Conservation (phyloP, 164 flowering plant genomes). For the Macadamia tetraphylla region DNA sequence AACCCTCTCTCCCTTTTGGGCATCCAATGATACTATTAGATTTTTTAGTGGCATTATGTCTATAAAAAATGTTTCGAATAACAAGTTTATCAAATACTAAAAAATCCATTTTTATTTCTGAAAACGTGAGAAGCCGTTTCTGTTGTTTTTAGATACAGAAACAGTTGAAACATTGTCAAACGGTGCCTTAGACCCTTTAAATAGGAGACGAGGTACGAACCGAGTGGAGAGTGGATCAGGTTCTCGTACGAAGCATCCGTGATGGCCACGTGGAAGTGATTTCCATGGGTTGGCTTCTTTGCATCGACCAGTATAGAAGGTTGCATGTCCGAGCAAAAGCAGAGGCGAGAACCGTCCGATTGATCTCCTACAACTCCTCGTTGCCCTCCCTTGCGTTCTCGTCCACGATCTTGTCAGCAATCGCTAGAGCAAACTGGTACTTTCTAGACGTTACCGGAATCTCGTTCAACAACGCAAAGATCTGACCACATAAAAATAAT, state of each 20-base stretch:
- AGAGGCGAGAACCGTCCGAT: constrained; percentile 33
- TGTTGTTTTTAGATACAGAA: no score
- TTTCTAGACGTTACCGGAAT: constrained; percentile 45
- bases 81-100: no score
- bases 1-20: no score
- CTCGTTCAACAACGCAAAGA: constrained; percentile 33
- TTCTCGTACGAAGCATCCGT: constrained; percentile 5
- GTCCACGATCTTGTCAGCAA: constrained; percentile 51
- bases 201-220: constrained; percentile 22
- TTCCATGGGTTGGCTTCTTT: neutral
- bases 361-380: constrained; percentile 27
- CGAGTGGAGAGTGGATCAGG: constrained; percentile 23
- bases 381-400: constrained; percentile 35
- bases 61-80: no score
- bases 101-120: no score
- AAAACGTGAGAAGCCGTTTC: no score
- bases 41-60: no score
- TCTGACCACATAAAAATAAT: constrained; percentile 13
- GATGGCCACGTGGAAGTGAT: constrained; percentile 19
- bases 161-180: no score
- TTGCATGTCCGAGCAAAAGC: constrained; percentile 38
- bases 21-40: no score
- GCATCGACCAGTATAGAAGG: constrained; percentile 25
- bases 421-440: constrained; percentile 47
- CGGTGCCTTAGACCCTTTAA: neutral